Evolutionary conservation across 768 basidiomycete genomes (phyloP), one percentile per base, ranked within the genome.

Genomic region (Sistotremastrum suecicum): DNA sequence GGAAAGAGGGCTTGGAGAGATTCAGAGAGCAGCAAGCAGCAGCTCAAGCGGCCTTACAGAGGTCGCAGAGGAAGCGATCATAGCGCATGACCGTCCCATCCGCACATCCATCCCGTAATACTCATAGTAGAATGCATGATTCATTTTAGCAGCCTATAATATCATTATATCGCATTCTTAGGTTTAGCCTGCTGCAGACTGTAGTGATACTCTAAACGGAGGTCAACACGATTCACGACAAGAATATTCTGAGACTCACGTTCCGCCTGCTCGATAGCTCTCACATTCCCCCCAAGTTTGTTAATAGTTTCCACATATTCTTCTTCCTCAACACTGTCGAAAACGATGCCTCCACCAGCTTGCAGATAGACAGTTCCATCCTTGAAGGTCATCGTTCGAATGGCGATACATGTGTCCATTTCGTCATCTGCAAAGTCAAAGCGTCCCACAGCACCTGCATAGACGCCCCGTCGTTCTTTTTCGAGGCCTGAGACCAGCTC

Each of bases 371-470:
- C 87, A 12, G 78, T 69, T 2, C 91, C 90, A 53, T 91, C 75
- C 63, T 95, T 97, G 71, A 95, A 97, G 1, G 81, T 76, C 89
- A 97, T 98, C 4, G 92, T 98, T 33, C 95, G 78, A 55, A 99
- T 98, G 4, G 95, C 94, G 56, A 99, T 99, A 64, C 94, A 98
- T 0, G 89, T 95, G 61, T 99, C 95, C 84, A 98, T 89, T 57
- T 83, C 82, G 59, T 98, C 87, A 29, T 76, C 69, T 2, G 89
- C 86, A 62, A 98, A 97, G 63, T 98, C 92, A 61, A 92, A 98
- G 44, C 90, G 80, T n/a, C 95, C 95, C 10, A 98, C 91, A 2
- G 89, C 95, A 32, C 95, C 95, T 5, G 91, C 95, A 54, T 99
- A 99, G 10, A 97, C 82, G 29, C 92, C 92, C 35, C 95, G 76